Percentiles rank a stretch among this genome's conserved stretches.
Evolutionary conservation across 148 eudicot genomes (phyloP).

Genomic region (Silene conica): DNA sequence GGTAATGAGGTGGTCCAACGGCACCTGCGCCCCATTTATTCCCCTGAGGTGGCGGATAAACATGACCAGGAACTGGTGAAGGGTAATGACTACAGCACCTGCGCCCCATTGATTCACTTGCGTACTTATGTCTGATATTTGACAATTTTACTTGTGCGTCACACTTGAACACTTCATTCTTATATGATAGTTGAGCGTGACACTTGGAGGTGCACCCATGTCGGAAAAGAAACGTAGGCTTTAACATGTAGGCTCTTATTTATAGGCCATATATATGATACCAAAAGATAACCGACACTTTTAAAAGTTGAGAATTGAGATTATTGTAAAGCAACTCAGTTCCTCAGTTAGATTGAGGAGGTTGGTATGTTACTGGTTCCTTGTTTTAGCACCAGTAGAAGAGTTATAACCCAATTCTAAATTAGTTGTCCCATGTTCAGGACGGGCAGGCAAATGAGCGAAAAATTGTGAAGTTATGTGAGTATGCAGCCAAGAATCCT

Average conservation of each 20-base stretch:
- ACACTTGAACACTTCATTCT: background rate
- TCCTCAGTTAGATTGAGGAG: background rate
- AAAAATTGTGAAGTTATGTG: conserved; percentile 81
- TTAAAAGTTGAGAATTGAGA: background rate
- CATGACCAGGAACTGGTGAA: background rate
- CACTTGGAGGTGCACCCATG: too few species aligned
- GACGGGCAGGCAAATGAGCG: conserved; percentile 65
- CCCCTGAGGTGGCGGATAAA: conserved; percentile 13
- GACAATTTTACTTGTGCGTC: background rate
- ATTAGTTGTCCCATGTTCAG: conserved; percentile 35
- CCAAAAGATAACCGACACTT: background rate
- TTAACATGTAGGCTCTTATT: background rate
- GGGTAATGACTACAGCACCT: background rate
- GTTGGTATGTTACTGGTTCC: background rate
- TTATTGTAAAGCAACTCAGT: background rate
- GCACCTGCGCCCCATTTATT: conserved; percentile 9
- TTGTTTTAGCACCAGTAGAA: conserved; percentile 9
- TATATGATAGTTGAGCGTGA: too few species aligned
- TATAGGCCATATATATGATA: background rate
- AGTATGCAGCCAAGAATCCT: conserved; percentile 98
- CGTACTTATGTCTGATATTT: too few species aligned
- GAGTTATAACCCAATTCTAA: conserved; percentile 3
- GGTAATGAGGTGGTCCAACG: background rate
- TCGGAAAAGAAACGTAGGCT: too few species aligned
- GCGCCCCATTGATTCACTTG: too few species aligned